Evolutionary conservation across 192 early-diverging fungal genomes (phyloP), one percentile per base, ranked within the genome.

Genomic region (Entrophospora sp.): DNA sequence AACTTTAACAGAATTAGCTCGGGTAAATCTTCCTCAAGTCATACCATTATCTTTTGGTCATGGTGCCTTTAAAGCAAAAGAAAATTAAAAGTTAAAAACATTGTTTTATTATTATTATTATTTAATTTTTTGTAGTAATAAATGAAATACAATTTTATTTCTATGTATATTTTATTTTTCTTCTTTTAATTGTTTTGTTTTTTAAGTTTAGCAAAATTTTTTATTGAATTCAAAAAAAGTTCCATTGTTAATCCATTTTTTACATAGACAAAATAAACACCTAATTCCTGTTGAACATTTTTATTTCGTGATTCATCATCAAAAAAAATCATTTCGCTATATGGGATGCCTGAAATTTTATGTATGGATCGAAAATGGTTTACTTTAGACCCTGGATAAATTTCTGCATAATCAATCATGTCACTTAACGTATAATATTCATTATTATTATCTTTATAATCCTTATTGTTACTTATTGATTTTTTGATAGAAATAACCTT

Each of bases 21-120:
- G 83, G 43, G 87, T 84, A 0, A 79, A 85, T 56, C 73, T 91
- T 24, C 85, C 85, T 2, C 71, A 80, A 35, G 70, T 85, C 4
- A 74, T 91, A 9, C 88, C 88, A 0, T 64, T 91, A 22, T 87
- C 87, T 25, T 91, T 93, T 72, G 85, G 86, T 14, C 85, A 86
- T 57, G 81, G 82, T 2, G 64, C 74, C 38, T 84, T 81, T 60
- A 64, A 49, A 37, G 31, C n/a, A 27, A 59, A n/a, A n/a, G n/a
- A n/a, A n/a, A n/a, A n/a, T n/a, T n/a, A n/a, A n/a, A n/a, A n/a
- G n/a, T n/a, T n/a, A n/a, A n/a, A n/a, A n/a, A n/a, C n/a, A n/a
- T n/a, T n/a, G n/a, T n/a, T n/a, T n/a, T n/a, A n/a, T n/a, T n/a
- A n/a, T n/a, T n/a, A n/a, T n/a, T n/a, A n/a, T n/a, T n/a, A n/a